Evolutionary conservation across 495 filamentous ascomycete genomes (phyloP), one percentile per base, ranked within the genome.

Genomic region (Aspergillus steynii): DNA sequence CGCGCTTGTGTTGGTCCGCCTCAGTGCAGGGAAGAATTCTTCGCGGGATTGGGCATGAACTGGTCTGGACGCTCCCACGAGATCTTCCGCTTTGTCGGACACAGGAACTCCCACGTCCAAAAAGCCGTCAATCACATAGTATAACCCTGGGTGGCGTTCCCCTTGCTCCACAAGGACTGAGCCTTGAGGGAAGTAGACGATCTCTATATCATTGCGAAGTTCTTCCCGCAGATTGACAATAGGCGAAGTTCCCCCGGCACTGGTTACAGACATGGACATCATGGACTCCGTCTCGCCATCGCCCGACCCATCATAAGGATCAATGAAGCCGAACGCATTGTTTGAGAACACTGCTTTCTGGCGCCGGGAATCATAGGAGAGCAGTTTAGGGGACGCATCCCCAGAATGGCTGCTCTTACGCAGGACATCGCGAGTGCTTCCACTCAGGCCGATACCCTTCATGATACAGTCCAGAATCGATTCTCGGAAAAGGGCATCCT

Each of bases 101-200:
- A 79, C 71, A 1, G 90, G 86, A 45, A 92, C 85, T 57, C 92
- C 92, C 25, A 97, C 93, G 71, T 99, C 96, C 28, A 99, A 77
- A 62, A 99, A 99, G 3, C 95, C 95, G 72, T 99, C 95, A 55
- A 99, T 90, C 10, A 99, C 95, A 72, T 98, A 99, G 76, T 99
- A 99, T 9, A 99, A 79, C 1, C 95, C 95, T 0, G 96, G 96
- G 65, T 96, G 96, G 20, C 96, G 83, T 76, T 99, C 95, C 0
- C 95, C 93, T 71, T 98, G 93, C 65, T 99, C 95, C 0, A 99
- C 94, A n/a, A 99, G 81, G 5, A 99, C 90, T 7, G 95, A 93
- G 4, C 90, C 93, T 68, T 98, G 89, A 0, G 92, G 93, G 65
- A 99, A 99, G 77, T 89, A 97, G 4, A 99, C 96, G 62, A 99